Evolutionary conservation across 805 yeast species (phyloP).

Genomic region (Saturnispora dispora): DNA sequence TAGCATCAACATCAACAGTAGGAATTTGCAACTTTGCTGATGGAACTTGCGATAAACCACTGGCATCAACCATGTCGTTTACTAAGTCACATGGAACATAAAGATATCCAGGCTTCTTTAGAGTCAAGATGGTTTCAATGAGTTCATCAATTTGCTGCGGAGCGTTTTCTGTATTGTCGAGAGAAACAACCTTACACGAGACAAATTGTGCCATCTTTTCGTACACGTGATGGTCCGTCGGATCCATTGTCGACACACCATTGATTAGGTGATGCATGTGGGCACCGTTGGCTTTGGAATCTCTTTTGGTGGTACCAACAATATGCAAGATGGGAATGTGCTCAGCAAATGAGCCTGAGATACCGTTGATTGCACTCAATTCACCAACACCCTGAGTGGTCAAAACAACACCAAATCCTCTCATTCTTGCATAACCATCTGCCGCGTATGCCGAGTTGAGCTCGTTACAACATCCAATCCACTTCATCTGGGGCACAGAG

Average conservation of each 20-base stretch:
- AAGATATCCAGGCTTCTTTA: slow-evolving; percentile 74
- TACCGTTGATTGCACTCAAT: slow-evolving; percentile 72
- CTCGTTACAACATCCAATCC: slow-evolving; percentile 86
- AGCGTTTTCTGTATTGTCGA: slow-evolving; percentile 38
- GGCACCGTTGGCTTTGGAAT: slow-evolving; percentile 17
- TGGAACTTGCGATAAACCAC: slow-evolving; percentile 19
- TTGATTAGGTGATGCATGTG: slow-evolving; percentile 58
- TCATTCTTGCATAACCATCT: slow-evolving; percentile 72
- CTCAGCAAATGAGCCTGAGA: slow-evolving; percentile 78
- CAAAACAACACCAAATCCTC: slow-evolving; percentile 51
- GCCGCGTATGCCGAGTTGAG: slow-evolving; percentile 84
- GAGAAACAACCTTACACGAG: slow-evolving; percentile 46
- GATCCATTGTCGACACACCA: slow-evolving; percentile 30
- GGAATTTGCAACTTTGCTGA: slow-evolving; percentile 18
- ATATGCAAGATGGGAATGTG: slow-evolving; percentile 71
- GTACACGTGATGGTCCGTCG: slow-evolving; percentile 62
- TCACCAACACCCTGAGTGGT: slow-evolving; percentile 91
- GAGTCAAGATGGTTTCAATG: slow-evolving; percentile 42
- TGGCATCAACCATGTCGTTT: slow-evolving; percentile 32
- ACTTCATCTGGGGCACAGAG: slow-evolving; percentile 38
- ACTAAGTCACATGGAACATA: slow-evolving; percentile 68
- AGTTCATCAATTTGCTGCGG: slow-evolving; percentile 61
- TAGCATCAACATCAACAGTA: slow-evolving; percentile 14
- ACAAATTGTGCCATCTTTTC: slow-evolving; percentile 49
- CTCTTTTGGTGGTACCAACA: slow-evolving; percentile 65